Base-by-base conservation (phyloP, 345 rosid species). In the Bruguiera gymnorhiza region DNA sequence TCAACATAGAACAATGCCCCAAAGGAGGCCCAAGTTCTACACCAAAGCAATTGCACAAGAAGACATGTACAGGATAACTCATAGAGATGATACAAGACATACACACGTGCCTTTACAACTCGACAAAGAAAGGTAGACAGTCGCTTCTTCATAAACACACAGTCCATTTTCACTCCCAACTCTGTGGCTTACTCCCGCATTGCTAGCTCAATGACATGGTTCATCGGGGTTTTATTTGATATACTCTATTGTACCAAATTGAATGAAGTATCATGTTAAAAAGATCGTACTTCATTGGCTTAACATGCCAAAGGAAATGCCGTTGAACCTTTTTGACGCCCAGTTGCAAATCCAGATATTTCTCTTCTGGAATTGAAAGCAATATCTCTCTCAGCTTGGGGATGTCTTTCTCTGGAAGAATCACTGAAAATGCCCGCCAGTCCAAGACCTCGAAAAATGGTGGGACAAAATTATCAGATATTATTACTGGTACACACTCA, bases 231-330 rank as follows among this genome's bases (percentile, higher is more conserved):
- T 94, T 91, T 36, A 84, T 84, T 81, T 94, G 97, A 75, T 83
- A 77, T 71, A 94, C 95, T 82, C 93, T 78, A 66, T 91, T 91
- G 72, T 94, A 73, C 97, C 98, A 94, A 61, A 94, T 83, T 2
- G 97, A 91, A 75, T 94, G 98, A 62, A 91, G 93, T 51, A 91
- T 88, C 98, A 94, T 91, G 82, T 88, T 81, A 74, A 94, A 94
- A 57, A 94, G 81, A 83, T 94, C 98, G 16, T 91, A 88, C 80
- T 83, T 94, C 75, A 85, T 66, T 0, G 98, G 97, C 77, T 76
- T 86, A 15, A 86, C 84, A 75, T 94, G 97, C 97, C 98, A 94
- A 5, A 91, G 87, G 72, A 91, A 91, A 84, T 91, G 97, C 39
- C 84, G 80, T 65, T 91, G 97, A 60, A 78, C 91, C 77, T 84